Evolutionary conservation across 805 yeast species (phyloP), one percentile per base, ranked within the genome.

Genomic region (Lachancea fermentati): DNA sequence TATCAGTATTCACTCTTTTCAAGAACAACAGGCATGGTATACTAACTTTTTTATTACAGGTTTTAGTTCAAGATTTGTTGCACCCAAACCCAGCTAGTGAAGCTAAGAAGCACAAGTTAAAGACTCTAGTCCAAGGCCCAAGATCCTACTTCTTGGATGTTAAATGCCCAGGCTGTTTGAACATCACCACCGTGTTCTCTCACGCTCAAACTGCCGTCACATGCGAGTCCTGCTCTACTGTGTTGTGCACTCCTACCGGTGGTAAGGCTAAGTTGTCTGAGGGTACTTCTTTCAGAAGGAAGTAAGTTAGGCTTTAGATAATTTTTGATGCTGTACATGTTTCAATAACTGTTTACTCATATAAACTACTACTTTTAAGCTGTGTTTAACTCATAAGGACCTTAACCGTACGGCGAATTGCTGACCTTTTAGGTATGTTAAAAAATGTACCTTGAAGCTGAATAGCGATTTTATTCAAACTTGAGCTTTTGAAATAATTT

Each of bases 161-260:
- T 63, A 93, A 91, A 75, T 93, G 98, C 76, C 97, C 95, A 73
- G 97, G 98, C 65, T 93, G 99, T 79, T 79, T 91, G 71, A 85
- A 82, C 82, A 93, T 93, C 78, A 88, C 98, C 73, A 91, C 97
- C 60, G 97, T 93, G 58, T 93, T 93, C 85, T 91, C 97, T 54
- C 98, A 93, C 75, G 97, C 99, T 59, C 98, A 93, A 80, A 93
- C 98, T 64, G 97, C 97, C 65, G 98, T 93, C 66, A 85, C 96
- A 66, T 93, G 99, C 81, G 97, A 94, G 68, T 81, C 95, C 43
- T 93, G 99, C 78, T 82, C 97, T 58, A 87, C 96, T 57, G 97
- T 93, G 55, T 84, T 93, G 68, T 89, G 97, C 77, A 83, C 93
- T 67, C 99, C 99, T 70, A 85, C 97, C 58, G 99, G 99, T 80